A percentile compares a stretch with the other conserved stretches of the same genome.
These are phyloP conservation scores for Macroventuria anomochaeta DNA, from an alignment of 2,329 filamentous ascomycete genomes.

Conservation along the genomic window DNA sequence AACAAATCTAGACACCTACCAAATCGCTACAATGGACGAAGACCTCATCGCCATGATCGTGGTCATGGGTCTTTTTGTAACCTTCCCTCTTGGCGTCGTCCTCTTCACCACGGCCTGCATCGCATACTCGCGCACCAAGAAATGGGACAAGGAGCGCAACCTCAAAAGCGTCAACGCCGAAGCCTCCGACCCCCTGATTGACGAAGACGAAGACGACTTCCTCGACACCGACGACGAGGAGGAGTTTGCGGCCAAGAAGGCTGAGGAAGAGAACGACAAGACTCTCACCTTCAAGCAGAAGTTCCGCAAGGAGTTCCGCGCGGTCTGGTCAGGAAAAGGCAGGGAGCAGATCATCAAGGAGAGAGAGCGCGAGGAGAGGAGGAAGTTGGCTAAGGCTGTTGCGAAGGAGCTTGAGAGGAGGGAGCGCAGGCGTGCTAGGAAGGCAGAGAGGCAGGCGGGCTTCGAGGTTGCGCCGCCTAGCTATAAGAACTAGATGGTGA, in stretches of 20 bases:
- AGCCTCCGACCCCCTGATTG: constrained; percentile 23
- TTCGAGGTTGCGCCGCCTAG: constrained; percentile 30
- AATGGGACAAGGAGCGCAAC: constrained; percentile 40
- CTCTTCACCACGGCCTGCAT: constrained; percentile 32
- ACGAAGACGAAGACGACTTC: constrained; percentile 35
- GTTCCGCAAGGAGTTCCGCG: constrained; percentile 40
- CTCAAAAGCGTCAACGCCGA: constrained; percentile 33
- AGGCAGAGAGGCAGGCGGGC: constrained; percentile 26
- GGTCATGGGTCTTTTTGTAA: constrained; percentile 34
- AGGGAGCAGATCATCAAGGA: constrained; percentile 34
- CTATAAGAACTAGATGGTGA: constrained; percentile 28
- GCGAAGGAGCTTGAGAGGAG: constrained; percentile 38
- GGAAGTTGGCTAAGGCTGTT: constrained; percentile 41
- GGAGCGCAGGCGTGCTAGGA: constrained; percentile 34
- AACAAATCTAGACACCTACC: neutral
- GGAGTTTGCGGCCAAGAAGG: constrained; percentile 37
- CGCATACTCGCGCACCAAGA: constrained; percentile 41
- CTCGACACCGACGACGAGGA: constrained; percentile 42
- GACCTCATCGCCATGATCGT: constrained; percentile 34
- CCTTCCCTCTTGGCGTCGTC: constrained; percentile 33
- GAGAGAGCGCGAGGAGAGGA: constrained; percentile 41
- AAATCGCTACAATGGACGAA: constrained; percentile 34
- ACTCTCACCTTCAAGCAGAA: constrained; percentile 39
- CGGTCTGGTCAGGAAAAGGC: constrained; percentile 40
- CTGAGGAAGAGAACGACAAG: constrained; percentile 37